A percentile compares a stretch with the other conserved stretches of the same genome.
phyloP scores from a whole-genome alignment of 2,329 filamentous ascomycete genomes.

The Fusarium mangiferae region DNA sequence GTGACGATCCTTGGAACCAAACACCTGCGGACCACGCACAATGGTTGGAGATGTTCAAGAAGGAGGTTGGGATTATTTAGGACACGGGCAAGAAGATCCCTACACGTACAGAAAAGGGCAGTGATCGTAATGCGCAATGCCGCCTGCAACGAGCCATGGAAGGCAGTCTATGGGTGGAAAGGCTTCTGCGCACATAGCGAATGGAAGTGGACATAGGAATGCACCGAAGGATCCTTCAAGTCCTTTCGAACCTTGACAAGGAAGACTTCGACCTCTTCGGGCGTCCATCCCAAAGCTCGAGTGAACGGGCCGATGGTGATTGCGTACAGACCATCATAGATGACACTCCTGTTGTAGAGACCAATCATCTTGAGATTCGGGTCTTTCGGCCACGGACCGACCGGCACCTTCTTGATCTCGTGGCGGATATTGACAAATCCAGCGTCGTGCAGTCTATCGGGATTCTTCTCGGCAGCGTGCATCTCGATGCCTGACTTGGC shows the following conservation, averaged over 20 bases:
- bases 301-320: slow-evolving; percentile 51
- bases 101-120: no score
- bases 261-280: slow-evolving; percentile 49
- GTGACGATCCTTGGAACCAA: slow-evolving; percentile 68
- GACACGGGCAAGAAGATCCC: background rate
- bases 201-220: slow-evolving; percentile 33
- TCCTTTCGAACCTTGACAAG: slow-evolving; percentile 48
- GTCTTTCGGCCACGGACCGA: slow-evolving; percentile 60
- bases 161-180: background rate
- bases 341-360: slow-evolving; percentile 45
- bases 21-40: slow-evolving; percentile 67
- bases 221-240: slow-evolving; percentile 42
- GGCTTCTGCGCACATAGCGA: slow-evolving; percentile 28
- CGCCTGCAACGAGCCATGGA: no score
- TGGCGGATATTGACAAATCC: slow-evolving; percentile 56
- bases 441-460: slow-evolving; percentile 44
- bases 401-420: slow-evolving; percentile 56
- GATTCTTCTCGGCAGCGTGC: slow-evolving; percentile 44
- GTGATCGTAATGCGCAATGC: no score
- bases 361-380: slow-evolving; percentile 57
- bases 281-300: slow-evolving; percentile 47
- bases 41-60: slow-evolving; percentile 67
- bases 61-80: slow-evolving; percentile 57
- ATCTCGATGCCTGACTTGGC: slow-evolving; percentile 47
- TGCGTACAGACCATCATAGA: slow-evolving; percentile 47